Conservation (phyloP, 208 protist genomes). For the Trypanosoma theileri region DNA sequence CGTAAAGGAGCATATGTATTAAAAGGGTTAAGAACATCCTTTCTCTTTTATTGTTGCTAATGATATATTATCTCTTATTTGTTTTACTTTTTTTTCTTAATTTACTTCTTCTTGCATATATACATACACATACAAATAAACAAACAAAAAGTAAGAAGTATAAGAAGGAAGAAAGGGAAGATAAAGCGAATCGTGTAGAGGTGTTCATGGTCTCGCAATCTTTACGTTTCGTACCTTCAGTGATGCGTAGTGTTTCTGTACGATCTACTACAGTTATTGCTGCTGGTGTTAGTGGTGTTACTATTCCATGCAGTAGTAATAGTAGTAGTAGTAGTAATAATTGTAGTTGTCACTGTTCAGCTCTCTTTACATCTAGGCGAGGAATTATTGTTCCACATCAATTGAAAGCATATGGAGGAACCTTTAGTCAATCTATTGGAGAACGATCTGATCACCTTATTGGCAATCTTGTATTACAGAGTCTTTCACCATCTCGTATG, state of each 20-base stretch:
- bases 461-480: slow-evolving; percentile 63
- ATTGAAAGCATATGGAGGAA: slow-evolving; percentile 80
- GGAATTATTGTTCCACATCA: slow-evolving; percentile 70
- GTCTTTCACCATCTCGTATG: slow-evolving; percentile 55
- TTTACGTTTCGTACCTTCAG: background rate
- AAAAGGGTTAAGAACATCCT: too few relatives aligned
- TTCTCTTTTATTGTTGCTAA: slow-evolving; percentile 4
- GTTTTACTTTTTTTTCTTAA: too few relatives aligned
- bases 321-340: background rate
- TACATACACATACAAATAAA: too few relatives aligned
- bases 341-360: background rate
- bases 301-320: background rate
- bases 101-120: background rate
- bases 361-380: slow-evolving; percentile 30
- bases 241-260: background rate
- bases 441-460: slow-evolving; percentile 62
- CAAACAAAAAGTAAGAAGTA: background rate
- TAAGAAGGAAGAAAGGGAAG: background rate
- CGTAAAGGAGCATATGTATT: too few relatives aligned
- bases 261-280: background rate
- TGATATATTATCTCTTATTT: background rate
- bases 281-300: background rate
- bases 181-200: background rate
- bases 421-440: slow-evolving; percentile 65
- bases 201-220: background rate